Evolutionary conservation across 257 asterid species (phyloP).

Genomic region (Verbascum thapsus): DNA sequence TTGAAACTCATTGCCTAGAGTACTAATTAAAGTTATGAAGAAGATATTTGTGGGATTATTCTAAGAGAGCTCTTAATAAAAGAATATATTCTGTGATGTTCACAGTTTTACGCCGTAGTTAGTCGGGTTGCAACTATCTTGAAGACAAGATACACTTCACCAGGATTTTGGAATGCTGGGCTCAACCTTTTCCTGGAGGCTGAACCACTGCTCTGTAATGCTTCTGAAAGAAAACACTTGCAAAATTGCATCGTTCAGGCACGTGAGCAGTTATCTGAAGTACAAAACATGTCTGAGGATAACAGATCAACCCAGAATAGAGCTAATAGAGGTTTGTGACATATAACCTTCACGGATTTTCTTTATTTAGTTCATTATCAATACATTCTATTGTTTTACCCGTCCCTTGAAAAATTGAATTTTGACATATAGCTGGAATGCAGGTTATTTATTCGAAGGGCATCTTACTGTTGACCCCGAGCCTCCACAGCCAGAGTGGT

Average conservation of each 20-base stretch:
- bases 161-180: conserved; percentile 94
- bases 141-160: conserved; percentile 89
- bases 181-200: conserved; percentile 75
- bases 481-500: conserved; percentile 93
- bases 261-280: conserved; percentile 61
- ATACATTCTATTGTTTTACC: neutral
- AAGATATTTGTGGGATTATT: neutral
- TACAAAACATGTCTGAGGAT: conserved; percentile 49
- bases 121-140: conserved; percentile 85
- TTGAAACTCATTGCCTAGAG: too few relatives aligned
- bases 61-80: neutral
- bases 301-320: conserved; percentile 37
- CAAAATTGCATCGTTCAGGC: conserved; percentile 69
- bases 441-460: conserved; percentile 97
- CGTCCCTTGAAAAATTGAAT: conserved; percentile 9
- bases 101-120: conserved; percentile 73
- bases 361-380: neutral
- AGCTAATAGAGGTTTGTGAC: conserved; percentile 58
- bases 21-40: neutral
- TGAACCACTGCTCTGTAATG: conserved; percentile 49
- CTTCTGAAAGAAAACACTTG: conserved; percentile 65
- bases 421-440: conserved; percentile 25
- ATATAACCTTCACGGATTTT: neutral
- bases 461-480: conserved; percentile 94
- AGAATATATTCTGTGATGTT: neutral